These are phyloP conservation scores for Vanderwaltozyma yarrowii DNA, from an alignment of 805 yeast species.

Conservation along the genomic window DNA sequence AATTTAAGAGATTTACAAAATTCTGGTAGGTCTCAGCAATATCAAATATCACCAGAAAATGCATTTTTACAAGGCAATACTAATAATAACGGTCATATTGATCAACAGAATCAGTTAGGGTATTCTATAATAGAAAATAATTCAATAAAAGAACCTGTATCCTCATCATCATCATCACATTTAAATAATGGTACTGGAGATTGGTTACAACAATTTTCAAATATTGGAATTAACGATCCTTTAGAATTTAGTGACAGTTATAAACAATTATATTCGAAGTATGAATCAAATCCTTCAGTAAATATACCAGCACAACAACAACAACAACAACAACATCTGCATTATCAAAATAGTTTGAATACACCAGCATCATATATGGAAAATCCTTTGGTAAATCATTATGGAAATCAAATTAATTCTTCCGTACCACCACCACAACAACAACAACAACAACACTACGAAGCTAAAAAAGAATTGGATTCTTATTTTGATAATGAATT, in stretches of 20 bases:
- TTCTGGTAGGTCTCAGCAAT: too few species aligned
- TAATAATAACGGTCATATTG: background rate
- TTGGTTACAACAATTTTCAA: conserved; percentile 15
- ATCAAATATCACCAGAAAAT: background rate
- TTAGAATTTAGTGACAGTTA: conserved; percentile 23
- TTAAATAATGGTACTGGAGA: background rate
- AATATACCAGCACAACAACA: background rate
- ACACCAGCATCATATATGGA: too few species aligned
- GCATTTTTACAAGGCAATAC: background rate
- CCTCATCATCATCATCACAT: background rate
- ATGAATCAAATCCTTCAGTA: conserved; percentile 6
- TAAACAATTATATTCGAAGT: conserved; percentile 18
- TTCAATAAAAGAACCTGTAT: background rate
- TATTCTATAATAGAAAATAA: too few species aligned
- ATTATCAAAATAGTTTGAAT: too few species aligned
- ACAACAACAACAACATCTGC: background rate
- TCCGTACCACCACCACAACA: background rate
- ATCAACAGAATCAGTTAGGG: too few species aligned
- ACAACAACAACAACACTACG: background rate
- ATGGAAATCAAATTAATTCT: too few species aligned
- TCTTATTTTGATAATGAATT: conserved; percentile 16
- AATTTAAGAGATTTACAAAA: background rate
- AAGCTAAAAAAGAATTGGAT: conserved; percentile 2
- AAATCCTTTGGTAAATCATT: too few species aligned
- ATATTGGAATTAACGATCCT: conserved; percentile 22